Evolutionary conservation across 441 rosid species (phyloP), one percentile per base, ranked within the genome.

Genomic region (Corymbia calophylla): DNA sequence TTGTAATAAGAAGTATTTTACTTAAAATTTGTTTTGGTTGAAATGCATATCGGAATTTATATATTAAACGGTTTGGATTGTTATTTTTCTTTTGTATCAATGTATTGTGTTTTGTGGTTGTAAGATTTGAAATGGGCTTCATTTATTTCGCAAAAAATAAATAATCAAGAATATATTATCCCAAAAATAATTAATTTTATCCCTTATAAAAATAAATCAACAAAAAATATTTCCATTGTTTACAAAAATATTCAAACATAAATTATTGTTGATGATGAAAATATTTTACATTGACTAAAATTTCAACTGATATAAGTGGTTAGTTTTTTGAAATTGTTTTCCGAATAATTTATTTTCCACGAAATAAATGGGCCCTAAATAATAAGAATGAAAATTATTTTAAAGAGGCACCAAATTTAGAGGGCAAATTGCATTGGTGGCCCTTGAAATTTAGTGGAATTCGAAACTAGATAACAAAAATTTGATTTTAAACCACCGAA

Each of bases 71-170:
- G 12, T 62, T 62, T 31, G 77, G 3, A 66, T 6, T 6, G 15
- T 32, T 70, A 39, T 70, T 35, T 21, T 68, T n/a, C n/a, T 68
- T 19, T 35, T 2, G 15, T 19, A 10, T 19, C 82, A 19, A 70
- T 10, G 27, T 35, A 19, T 73, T 6, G 13, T 62, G 68, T 3
- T 62, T 11, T 2, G 2, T 7, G 9, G 25, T 73, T 12, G n/a
- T 14, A 73, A 39, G 17, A 73, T 39, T 73, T 2, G 48, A 21
- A 73, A 73, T 13, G 12, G 49, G 3, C 3, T 23, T 56, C 29
- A 0, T 56, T 56, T 4, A 0, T 56, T 25, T 1, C 3, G 5
- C 0, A 11, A 0, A 23, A 58, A 58, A 3, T 23, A 6, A 58
- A 58, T 58, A 1, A 25, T 58, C 25, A 23, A 4, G 29, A 58